phyloP scores from a whole-genome alignment of 2,329 filamentous ascomycete genomes.

The Calonectria honghensis region DNA sequence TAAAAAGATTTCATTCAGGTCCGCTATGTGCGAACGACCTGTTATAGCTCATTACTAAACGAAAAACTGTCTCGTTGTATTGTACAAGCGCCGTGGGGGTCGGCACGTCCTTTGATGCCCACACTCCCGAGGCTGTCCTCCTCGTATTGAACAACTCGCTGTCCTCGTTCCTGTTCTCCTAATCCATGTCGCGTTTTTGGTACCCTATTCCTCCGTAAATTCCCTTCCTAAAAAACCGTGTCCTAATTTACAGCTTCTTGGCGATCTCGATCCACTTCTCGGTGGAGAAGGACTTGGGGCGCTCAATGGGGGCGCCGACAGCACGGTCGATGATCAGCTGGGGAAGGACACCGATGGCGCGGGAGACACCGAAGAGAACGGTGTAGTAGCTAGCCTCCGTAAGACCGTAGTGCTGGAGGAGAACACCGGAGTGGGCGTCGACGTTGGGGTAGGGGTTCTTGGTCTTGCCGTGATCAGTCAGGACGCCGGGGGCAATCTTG shows the following conservation, averaged over 20 bases:
- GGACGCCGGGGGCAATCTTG: conserved; percentile 98
- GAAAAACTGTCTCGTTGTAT: conserved; percentile 55
- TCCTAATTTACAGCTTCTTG: conserved; percentile 85
- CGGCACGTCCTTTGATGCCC: conserved; percentile 50
- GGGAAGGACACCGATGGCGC: conserved; percentile 97
- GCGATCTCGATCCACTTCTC: conserved; percentile 96
- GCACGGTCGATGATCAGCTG: conserved; percentile 99
- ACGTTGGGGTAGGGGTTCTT: conserved; percentile 99
- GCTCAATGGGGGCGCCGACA: conserved; percentile 96
- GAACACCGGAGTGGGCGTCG: conserved; percentile 98
- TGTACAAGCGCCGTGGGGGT: conserved; percentile 54
- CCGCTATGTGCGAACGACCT: conserved; percentile 49
- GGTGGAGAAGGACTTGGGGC: conserved; percentile 99
- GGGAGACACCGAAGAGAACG: conserved; percentile 98
- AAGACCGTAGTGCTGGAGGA: conserved; percentile 99
- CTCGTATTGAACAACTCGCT: conserved; percentile 45
- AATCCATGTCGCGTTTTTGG: conserved; percentile 24
- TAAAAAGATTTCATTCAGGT: conserved; percentile 53
- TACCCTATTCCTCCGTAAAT: conserved; percentile 35
- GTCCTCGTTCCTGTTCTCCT: conserved; percentile 39
- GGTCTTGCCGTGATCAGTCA: conserved; percentile 99
- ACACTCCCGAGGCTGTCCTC: conserved; percentile 46
- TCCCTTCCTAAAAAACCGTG: background rate
- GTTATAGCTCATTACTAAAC: conserved; percentile 55
- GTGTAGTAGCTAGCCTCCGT: conserved; percentile 99